Conservation (phyloP, 2,329 filamentous ascomycete species). For the Amauroascus niger region DNA sequence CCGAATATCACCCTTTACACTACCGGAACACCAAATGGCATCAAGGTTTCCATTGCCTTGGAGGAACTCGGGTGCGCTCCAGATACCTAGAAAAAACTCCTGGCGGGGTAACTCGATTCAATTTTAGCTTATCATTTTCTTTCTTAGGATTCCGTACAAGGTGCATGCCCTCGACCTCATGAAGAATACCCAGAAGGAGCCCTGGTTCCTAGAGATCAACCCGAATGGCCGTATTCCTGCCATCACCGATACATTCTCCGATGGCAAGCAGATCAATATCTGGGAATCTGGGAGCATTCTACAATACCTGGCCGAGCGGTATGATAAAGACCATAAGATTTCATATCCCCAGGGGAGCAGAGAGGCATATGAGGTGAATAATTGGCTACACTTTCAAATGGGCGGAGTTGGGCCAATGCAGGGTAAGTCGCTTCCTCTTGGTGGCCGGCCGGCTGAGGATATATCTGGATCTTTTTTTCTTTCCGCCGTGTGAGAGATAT, state of each 20-base stretch:
- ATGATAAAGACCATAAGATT: slow-evolving; percentile 73
- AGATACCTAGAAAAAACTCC: not conserved
- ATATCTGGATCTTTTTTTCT: not conserved
- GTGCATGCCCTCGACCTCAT: slow-evolving; percentile 59
- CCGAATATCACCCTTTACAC: slow-evolving; percentile 75
- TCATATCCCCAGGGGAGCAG: slow-evolving; percentile 62
- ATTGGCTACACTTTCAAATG: slow-evolving; percentile 72
- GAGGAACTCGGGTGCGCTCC: slow-evolving; percentile 60
- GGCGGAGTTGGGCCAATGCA: slow-evolving; percentile 76
- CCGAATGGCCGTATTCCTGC: slow-evolving; percentile 88
- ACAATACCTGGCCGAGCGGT: slow-evolving; percentile 72
- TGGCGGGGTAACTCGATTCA: not conserved
- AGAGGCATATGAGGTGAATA: slow-evolving; percentile 70
- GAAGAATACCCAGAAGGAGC: slow-evolving; percentile 71
- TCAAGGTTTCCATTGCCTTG: slow-evolving; percentile 78
- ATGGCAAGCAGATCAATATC: slow-evolving; percentile 62
- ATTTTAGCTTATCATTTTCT: no score
- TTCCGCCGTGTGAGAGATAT: not conserved
- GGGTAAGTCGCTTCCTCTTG: slow-evolving; percentile 43
- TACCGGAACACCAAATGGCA: slow-evolving; percentile 72
- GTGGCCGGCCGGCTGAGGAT: not conserved
- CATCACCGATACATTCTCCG: slow-evolving; percentile 65
- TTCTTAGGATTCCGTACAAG: slow-evolving; percentile 58
- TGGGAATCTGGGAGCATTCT: slow-evolving; percentile 80
- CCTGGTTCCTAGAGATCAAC: slow-evolving; percentile 85